Conservation (phyloP, 2,329 filamentous ascomycete genomes). For the Ophiocordyceps camponoti-leonardi region DNA sequence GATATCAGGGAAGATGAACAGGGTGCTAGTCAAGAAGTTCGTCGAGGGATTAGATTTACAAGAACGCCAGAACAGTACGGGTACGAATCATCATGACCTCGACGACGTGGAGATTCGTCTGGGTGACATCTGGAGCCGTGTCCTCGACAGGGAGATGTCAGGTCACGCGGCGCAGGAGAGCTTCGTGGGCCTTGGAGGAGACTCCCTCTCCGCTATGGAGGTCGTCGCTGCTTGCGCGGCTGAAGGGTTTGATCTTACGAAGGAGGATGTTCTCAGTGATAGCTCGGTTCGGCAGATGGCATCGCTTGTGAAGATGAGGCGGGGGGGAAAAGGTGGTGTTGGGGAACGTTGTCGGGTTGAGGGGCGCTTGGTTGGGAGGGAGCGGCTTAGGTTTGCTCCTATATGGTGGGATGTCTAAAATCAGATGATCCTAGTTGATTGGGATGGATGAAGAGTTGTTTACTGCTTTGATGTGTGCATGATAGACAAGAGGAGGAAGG, state of each 20-base stretch:
- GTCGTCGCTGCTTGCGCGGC: constrained; percentile 15
- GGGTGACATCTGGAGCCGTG: constrained; percentile 22
- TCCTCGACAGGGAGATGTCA: constrained; percentile 19
- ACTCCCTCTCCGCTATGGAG: constrained; percentile 19
- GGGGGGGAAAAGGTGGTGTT: too few relatives aligned
- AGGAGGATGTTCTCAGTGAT: not conserved
- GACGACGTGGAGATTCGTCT: not conserved
- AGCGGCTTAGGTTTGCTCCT: too few relatives aligned
- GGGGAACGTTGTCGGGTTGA: too few relatives aligned
- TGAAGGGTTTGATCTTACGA: constrained; percentile 8
- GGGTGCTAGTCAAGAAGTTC: not conserved
- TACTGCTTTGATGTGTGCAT: too few relatives aligned
- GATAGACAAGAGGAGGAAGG: too few relatives aligned
- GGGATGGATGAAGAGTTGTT: too few relatives aligned
- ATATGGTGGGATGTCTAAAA: too few relatives aligned
- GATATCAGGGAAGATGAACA: not conserved
- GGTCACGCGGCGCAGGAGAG: constrained; percentile 10
- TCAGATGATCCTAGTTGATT: too few relatives aligned
- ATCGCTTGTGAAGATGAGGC: too few relatives aligned
- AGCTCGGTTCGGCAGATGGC: too few relatives aligned
- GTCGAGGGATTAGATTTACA: not conserved
- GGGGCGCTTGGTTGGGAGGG: too few relatives aligned
- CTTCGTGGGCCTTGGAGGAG: constrained; percentile 10
- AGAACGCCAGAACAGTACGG: too few relatives aligned
- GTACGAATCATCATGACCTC: not conserved